A percentile compares a stretch with the other conserved stretches of the same genome.
Evolutionary conservation across 2,329 filamentous ascomycete species (phyloP).

Genomic region (Sordariomycetes sp.): DNA sequence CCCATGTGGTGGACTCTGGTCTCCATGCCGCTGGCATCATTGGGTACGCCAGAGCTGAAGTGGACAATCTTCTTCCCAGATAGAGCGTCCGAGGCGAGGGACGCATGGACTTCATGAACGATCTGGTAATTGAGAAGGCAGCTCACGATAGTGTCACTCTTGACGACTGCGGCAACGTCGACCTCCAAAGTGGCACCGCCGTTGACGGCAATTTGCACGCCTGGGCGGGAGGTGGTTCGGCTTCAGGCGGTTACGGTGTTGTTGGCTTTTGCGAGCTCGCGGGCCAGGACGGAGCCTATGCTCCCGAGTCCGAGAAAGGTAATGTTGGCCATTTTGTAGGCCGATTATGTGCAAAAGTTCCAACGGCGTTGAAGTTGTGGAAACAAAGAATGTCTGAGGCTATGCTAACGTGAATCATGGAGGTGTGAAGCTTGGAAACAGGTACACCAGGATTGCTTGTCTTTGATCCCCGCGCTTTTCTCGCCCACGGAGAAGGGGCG

Average conservation of each 20-base stretch:
- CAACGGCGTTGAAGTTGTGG: no score
- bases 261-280: background rate
- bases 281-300: conserved; percentile 3
- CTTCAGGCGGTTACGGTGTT: conserved; percentile 31
- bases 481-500: no score
- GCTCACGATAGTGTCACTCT: conserved; percentile 10
- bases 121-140: conserved; percentile 13
- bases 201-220: conserved; percentile 59
- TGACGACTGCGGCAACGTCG: conserved; percentile 1
- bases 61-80: conserved; percentile 14
- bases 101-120: conserved; percentile 6
- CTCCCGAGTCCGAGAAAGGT: conserved; percentile 2
- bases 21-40: conserved; percentile 10
- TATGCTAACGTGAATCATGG: no score
- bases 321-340: background rate
- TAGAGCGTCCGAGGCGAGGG: conserved; percentile 4
- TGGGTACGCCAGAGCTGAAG: conserved; percentile 14
- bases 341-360: background rate
- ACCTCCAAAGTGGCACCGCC: conserved; percentile 32
- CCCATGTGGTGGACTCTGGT: conserved; percentile 7
- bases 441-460: no score
- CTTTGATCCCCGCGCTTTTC: no score
- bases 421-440: no score
- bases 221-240: conserved; percentile 41
- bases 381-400: background rate